These are phyloP conservation scores for Solanum sitiens DNA, from an alignment of 257 asterid species.

Conservation along the genomic window DNA sequence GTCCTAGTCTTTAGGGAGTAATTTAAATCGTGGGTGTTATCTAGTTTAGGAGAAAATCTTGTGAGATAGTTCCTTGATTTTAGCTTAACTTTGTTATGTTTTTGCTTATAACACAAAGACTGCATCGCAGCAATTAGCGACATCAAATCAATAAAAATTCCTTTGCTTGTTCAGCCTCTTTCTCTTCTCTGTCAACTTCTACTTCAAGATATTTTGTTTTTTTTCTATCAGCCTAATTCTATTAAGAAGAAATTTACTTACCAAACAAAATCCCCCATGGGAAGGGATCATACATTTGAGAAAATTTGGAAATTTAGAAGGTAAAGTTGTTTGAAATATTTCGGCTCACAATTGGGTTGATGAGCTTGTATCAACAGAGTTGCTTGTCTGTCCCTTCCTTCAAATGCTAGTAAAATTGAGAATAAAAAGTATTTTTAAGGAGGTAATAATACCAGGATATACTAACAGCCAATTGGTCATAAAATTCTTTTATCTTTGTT, in stretches of 20 bases:
- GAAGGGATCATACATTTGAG: constrained; percentile 39
- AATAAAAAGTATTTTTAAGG: background rate
- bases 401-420: constrained; percentile 9
- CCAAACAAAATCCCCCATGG: constrained; percentile 50
- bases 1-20: no score
- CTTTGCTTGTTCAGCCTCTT: no score
- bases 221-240: no score
- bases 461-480: background rate
- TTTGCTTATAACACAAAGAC: no score
- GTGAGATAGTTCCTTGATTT: no score
- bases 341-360: constrained; percentile 21
- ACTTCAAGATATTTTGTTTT: no score
- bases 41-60: no score
- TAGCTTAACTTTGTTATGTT: no score
- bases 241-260: constrained; percentile 11
- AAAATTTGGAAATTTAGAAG: constrained; percentile 26
- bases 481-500: background rate
- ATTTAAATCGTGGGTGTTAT: no score
- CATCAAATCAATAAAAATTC: no score
- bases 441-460: background rate
- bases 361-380: constrained; percentile 3
- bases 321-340: constrained; percentile 26
- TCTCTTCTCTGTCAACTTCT: no score
- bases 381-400: background rate
- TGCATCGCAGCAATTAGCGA: no score